A percentile compares a stretch with the other conserved stretches of the same genome.
These are phyloP conservation scores for Phanerochaete carnosa DNA, from an alignment of 768 basidiomycete species.

Conservation along the genomic window DNA sequence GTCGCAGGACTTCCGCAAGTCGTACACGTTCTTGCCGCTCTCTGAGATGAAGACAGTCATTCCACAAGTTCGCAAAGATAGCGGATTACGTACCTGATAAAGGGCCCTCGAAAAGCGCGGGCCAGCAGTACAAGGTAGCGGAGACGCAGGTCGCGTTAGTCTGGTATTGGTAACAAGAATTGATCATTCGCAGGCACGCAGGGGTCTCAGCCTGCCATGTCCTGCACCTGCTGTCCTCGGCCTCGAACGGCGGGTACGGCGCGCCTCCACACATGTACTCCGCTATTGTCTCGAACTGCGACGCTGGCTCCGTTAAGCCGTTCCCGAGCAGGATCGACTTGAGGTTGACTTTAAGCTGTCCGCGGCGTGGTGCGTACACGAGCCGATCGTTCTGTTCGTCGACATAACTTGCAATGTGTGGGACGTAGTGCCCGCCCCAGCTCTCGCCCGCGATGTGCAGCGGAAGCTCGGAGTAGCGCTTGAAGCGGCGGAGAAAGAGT, in stretches of 20 bases:
- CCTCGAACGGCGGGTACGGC: conserved; percentile 24
- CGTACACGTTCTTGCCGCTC: conserved; percentile 53
- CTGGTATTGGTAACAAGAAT: conserved; percentile 63
- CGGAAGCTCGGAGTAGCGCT: conserved; percentile 23
- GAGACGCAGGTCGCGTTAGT: conserved; percentile 42
- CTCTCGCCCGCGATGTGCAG: conserved; percentile 33
- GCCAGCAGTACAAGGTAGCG: conserved; percentile 71
- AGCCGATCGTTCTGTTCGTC: conserved; percentile 17
- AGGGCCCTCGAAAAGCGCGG: conserved; percentile 32
- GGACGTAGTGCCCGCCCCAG: conserved; percentile 23
- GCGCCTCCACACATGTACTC: conserved; percentile 22
- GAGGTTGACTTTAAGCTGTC: conserved; percentile 35
- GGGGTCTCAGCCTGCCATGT: conserved; percentile 62
- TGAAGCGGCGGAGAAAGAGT: conserved; percentile 32
- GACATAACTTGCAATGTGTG: conserved; percentile 15
- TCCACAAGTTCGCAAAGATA: background rate
- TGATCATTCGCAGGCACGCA: conserved; percentile 70
- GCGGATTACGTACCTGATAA: conserved; percentile 50
- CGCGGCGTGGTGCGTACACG: conserved; percentile 12
- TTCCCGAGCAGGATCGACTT: conserved; percentile 47
- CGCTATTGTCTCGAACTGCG: conserved; percentile 27
- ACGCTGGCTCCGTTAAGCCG: conserved; percentile 37
- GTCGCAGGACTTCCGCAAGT: conserved; percentile 44
- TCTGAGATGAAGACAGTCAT: conserved; percentile 32
- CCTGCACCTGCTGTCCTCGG: conserved; percentile 62